Conservation (phyloP, 2,329 filamentous ascomycete genomes). For the Ascochyta clinopodiicola region DNA sequence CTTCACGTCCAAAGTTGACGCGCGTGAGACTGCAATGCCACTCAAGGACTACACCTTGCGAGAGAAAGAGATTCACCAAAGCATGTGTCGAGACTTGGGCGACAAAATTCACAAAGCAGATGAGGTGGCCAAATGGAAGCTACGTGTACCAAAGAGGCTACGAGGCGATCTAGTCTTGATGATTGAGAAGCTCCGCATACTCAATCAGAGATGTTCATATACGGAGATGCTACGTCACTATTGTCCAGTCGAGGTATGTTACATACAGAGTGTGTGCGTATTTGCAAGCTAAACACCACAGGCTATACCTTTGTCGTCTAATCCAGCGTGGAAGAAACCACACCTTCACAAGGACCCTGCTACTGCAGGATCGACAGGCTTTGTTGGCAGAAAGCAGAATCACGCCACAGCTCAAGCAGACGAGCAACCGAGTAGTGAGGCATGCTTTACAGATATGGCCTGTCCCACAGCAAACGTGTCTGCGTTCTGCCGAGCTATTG, state of each 20-base stretch:
- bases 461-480: conserved; percentile 74
- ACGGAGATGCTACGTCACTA: conserved; percentile 78
- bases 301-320: conserved; percentile 35
- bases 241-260: conserved; percentile 64
- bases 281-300: conserved; percentile 25
- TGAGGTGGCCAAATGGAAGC: conserved; percentile 44
- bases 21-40: conserved; percentile 70
- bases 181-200: conserved; percentile 70
- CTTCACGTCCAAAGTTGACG: conserved; percentile 76
- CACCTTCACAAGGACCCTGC: conserved; percentile 25
- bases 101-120: conserved; percentile 25
- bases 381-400: conserved; percentile 13
- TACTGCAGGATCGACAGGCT: conserved; percentile 7
- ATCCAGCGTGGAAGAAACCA: conserved; percentile 35
- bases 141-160: conserved; percentile 68
- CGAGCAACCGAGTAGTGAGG: conserved; percentile 12
- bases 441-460: conserved; percentile 68
- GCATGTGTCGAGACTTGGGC: conserved; percentile 29
- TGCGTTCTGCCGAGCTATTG: conserved; percentile 80
- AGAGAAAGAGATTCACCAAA: conserved; percentile 75
- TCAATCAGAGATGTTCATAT: conserved; percentile 80
- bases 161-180: conserved; percentile 67
- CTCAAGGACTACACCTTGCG: conserved; percentile 86
- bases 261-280: not conserved
- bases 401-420: not conserved